Evolutionary conservation across 2,329 filamentous ascomycete species (phyloP).

Genomic region (Pyricularia sp.): DNA sequence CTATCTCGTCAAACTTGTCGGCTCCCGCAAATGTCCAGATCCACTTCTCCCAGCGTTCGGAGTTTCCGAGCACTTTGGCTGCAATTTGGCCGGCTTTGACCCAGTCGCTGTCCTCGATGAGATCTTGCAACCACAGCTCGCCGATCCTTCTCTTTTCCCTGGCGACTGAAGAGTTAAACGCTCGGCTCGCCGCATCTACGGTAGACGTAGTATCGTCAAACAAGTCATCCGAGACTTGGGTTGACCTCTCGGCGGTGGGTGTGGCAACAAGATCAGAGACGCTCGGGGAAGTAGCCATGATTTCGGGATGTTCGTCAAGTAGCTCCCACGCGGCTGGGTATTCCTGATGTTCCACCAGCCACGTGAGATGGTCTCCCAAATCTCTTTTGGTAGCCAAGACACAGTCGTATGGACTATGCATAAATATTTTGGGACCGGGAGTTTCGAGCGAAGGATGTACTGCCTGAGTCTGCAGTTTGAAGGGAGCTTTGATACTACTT

Average conservation of each 20-base stretch:
- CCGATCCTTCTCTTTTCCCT: slow-evolving; percentile 87
- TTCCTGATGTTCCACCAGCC: slow-evolving; percentile 73
- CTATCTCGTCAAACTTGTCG: slow-evolving; percentile 82
- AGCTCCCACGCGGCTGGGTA: slow-evolving; percentile 86
- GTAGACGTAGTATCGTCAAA: slow-evolving; percentile 58
- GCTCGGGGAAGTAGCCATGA: slow-evolving; percentile 36
- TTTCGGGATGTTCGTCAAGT: slow-evolving; percentile 78
- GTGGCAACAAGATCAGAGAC: slow-evolving; percentile 25
- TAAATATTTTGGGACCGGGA: slow-evolving; percentile 65
- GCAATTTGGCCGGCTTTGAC: slow-evolving; percentile 67
- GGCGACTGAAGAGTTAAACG: slow-evolving; percentile 58
- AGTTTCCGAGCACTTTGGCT: slow-evolving; percentile 70
- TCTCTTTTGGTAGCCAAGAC: slow-evolving; percentile 86
- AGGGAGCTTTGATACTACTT: slow-evolving; percentile 17
- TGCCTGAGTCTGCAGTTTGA: slow-evolving; percentile 19
- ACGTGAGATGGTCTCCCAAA: slow-evolving; percentile 72
- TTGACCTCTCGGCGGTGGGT: slow-evolving; percentile 26
- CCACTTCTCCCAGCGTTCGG: slow-evolving; percentile 89
- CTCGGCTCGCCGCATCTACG: slow-evolving; percentile 48
- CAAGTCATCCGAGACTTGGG: slow-evolving; percentile 47
- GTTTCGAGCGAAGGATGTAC: slow-evolving; percentile 47
- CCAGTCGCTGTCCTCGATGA: slow-evolving; percentile 72
- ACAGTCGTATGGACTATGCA: slow-evolving; percentile 94
- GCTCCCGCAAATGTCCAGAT: slow-evolving; percentile 84
- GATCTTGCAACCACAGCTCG: slow-evolving; percentile 84